phyloP scores from a whole-genome alignment of 2,329 filamentous ascomycete genomes.

The Coniochaeta sp. region DNA sequence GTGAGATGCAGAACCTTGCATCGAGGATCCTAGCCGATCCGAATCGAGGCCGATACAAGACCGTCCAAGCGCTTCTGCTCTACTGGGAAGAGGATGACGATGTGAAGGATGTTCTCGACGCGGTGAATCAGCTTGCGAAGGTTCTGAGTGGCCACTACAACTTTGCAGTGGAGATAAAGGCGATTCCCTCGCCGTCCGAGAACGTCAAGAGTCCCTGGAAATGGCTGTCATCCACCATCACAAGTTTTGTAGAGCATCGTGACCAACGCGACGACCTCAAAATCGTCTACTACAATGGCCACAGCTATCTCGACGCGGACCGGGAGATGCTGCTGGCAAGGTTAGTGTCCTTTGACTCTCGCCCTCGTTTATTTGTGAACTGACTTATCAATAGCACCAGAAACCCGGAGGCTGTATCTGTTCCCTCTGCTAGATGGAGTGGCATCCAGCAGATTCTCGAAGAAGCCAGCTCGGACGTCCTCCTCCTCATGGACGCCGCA shows the following conservation, averaged over 20 bases:
- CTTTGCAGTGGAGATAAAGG: conserved; percentile 39
- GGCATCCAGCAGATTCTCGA: conserved; percentile 50
- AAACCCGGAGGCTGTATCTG: conserved; percentile 35
- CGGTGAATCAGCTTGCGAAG: conserved; percentile 41
- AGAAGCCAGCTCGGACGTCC: conserved; percentile 46
- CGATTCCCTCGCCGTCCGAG: conserved; percentile 42
- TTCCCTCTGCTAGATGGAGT: conserved; percentile 46
- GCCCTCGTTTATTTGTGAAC: neutral
- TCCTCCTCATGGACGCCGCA: conserved; percentile 52
- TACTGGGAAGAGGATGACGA: conserved; percentile 51
- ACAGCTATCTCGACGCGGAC: conserved; percentile 46
- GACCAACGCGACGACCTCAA: conserved; percentile 51
- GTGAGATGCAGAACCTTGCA: conserved; percentile 44
- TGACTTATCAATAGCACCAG: conserved; percentile 34
- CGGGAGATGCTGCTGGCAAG: conserved; percentile 52
- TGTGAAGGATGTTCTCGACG: conserved; percentile 33
- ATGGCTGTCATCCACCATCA: conserved; percentile 45
- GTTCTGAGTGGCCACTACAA: conserved; percentile 46
- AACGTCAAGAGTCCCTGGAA: conserved; percentile 42
- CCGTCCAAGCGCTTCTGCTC: conserved; percentile 44
- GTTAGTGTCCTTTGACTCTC: conserved; percentile 23
- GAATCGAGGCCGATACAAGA: conserved; percentile 44
- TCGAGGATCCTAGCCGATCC: conserved; percentile 42
- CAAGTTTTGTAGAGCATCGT: conserved; percentile 44
- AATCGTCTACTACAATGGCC: conserved; percentile 51